A percentile compares a stretch with the other conserved stretches of the same genome.
phyloP scores from a whole-genome alignment of 306 rosid species.

The Cucurbita argyrosperma region DNA sequence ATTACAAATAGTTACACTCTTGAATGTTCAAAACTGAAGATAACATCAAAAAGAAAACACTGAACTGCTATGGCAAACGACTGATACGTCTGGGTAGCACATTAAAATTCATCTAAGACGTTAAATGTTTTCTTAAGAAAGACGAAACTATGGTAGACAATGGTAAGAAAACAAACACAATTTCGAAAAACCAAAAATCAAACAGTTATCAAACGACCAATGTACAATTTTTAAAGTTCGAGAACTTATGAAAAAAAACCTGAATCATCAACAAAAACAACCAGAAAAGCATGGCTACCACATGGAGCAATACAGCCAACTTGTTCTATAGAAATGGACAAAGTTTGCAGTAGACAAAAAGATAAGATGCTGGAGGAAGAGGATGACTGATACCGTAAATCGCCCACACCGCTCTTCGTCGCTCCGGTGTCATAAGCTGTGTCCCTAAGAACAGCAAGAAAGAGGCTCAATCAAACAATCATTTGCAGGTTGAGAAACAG shows the following conservation, averaged over 20 bases:
- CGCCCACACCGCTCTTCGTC: slow-evolving; percentile 87
- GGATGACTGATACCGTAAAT: slow-evolving; percentile 45
- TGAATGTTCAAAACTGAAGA: not conserved
- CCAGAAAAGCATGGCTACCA: not conserved
- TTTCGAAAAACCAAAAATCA: too few species aligned
- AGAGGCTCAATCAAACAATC: slow-evolving; percentile 5
- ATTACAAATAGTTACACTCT: slow-evolving; percentile 8
- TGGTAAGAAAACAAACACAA: too few species aligned
- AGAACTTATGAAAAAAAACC: not conserved
- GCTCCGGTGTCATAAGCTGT: slow-evolving; percentile 74
- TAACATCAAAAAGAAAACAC: not conserved
- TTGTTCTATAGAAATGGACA: not conserved
- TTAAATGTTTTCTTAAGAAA: too few species aligned
- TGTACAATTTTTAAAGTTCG: too few species aligned
- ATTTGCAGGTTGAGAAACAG: not conserved
- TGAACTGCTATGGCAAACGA: not conserved
- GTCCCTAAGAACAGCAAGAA: slow-evolving; percentile 40
- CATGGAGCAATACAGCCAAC: not conserved
- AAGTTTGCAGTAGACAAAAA: not conserved
- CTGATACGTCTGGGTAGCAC: not conserved
- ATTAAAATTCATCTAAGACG: not conserved
- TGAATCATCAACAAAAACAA: not conserved
- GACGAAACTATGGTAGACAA: too few species aligned
- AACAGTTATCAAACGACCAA: too few species aligned
- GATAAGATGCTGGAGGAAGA: not conserved